These are phyloP conservation scores for Cadophora sp. DNA, from an alignment of 2,329 filamentous ascomycete genomes.

Conservation along the genomic window DNA sequence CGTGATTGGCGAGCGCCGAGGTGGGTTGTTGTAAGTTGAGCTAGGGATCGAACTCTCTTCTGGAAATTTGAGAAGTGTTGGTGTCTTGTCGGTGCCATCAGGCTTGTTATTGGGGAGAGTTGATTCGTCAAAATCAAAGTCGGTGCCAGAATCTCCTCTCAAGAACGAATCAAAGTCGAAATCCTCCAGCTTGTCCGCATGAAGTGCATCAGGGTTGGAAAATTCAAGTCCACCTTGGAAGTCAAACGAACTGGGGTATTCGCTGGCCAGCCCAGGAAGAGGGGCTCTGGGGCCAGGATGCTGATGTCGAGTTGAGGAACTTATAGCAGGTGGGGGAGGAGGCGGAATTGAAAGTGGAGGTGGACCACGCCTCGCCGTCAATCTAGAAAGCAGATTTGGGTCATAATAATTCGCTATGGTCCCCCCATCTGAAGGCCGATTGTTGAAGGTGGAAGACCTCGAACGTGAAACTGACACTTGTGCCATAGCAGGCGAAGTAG, in stretches of 20 bases:
- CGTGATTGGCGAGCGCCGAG: no score
- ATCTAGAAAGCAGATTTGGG: no score
- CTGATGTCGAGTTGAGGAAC: no score
- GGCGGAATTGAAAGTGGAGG: no score
- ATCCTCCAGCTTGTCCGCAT: neutral
- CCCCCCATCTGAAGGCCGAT: neutral
- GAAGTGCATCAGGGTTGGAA: neutral
- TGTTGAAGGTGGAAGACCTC: neutral
- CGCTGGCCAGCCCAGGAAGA: no score
- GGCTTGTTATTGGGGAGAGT: neutral
- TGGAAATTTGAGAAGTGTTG: neutral
- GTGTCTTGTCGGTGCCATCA: no score
- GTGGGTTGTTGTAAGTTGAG: no score
- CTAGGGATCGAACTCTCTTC: neutral
- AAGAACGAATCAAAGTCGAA: constrained; percentile 14
- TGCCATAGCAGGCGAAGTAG: neutral
- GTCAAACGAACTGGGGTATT: neutral
- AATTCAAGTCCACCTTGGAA: neutral
- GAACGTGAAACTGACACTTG: neutral
- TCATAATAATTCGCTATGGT: neutral
- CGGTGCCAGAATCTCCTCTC: neutral
- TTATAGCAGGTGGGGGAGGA: no score
- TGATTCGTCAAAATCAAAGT: neutral
- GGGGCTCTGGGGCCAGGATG: no score
- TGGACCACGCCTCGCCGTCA: no score